Conservation (phyloP, 129 eudicot species). For the Flaveria brownii region DNA sequence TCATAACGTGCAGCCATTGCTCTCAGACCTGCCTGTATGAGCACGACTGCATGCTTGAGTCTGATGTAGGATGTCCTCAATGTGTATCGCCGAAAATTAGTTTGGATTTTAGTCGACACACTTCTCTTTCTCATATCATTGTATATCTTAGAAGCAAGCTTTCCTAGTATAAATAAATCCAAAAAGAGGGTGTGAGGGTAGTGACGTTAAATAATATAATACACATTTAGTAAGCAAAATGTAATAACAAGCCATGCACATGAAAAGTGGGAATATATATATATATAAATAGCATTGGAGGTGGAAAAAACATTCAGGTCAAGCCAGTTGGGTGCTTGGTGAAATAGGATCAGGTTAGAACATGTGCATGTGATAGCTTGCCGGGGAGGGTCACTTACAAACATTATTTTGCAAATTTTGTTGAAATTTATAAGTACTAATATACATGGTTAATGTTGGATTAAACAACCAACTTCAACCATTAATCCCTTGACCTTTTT, state of each 20-base stretch:
- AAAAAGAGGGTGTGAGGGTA: constrained; percentile 7
- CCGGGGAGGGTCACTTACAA: neutral
- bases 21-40: constrained; percentile 71
- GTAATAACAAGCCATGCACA: constrained; percentile 9
- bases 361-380: neutral
- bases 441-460: neutral
- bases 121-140: constrained; percentile 52
- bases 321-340: neutral
- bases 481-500: neutral
- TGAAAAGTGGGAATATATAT: neutral
- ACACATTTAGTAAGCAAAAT: constrained; percentile 8
- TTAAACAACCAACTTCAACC: neutral
- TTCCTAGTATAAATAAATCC: constrained; percentile 41
- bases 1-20: constrained; percentile 68
- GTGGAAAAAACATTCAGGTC: neutral
- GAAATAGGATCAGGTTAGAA: neutral
- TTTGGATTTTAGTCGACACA: constrained; percentile 61
- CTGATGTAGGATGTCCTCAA: constrained; percentile 48
- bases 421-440: neutral
- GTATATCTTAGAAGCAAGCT: constrained; percentile 52
- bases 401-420: neutral
- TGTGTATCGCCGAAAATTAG: constrained; percentile 53
- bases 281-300: neutral
- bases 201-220: constrained; percentile 8
- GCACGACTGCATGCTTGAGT: constrained; percentile 50